Evolutionary conservation across 192 early-diverging fungal species (phyloP).

Genomic region (Backusella circina): DNA sequence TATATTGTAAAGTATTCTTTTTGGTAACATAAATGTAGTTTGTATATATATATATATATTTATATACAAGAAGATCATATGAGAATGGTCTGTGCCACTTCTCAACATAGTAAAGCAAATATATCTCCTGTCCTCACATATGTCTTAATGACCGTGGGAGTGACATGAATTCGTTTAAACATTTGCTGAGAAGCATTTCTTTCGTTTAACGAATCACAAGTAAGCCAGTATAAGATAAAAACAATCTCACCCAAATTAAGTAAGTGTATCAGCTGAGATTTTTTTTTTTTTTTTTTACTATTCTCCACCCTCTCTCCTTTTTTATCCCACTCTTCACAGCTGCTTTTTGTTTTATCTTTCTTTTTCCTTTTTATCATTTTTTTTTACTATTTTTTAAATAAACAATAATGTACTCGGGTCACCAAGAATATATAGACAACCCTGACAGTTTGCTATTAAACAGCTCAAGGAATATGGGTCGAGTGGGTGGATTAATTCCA

Average conservation of each 20-base stretch:
- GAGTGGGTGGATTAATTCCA: background rate
- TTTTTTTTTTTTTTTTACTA: background rate
- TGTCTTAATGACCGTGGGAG: background rate
- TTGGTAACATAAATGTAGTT: background rate
- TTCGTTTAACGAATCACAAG: background rate
- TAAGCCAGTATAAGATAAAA: background rate
- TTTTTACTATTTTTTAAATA: background rate
- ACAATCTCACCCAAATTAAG: background rate
- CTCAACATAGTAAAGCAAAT: background rate
- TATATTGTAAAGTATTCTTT: background rate
- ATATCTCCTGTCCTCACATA: background rate
- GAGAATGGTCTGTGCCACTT: conserved; percentile 1
- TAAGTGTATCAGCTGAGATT: background rate
- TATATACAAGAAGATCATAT: background rate
- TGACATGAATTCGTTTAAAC: background rate
- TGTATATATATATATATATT: background rate
- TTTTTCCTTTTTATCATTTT: background rate
- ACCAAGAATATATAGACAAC: conserved; percentile 1
- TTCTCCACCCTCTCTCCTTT: background rate
- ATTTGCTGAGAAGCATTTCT: background rate
- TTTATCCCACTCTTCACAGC: background rate
- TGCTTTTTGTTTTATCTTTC: background rate
- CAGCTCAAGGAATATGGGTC: background rate
- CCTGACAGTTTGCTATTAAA: background rate
- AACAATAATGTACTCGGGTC: background rate